These are phyloP conservation scores for Phellopilus nigrolimitatus DNA, from an alignment of 1,284 basidiomycete genomes.

Conservation along the genomic window DNA sequence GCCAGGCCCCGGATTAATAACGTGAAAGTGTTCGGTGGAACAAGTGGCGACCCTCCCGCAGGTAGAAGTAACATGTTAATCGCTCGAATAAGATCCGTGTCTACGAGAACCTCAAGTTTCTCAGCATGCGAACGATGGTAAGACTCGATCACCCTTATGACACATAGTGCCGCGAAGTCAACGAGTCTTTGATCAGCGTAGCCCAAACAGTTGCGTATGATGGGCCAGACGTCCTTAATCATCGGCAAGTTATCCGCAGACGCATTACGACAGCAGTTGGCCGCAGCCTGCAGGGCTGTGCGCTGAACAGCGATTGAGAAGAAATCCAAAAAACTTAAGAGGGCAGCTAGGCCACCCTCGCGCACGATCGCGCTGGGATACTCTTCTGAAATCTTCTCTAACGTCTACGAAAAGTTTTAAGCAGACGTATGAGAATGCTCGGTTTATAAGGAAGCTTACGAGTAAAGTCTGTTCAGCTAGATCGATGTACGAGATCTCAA, in stretches of 20 bases:
- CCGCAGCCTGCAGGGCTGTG: conserved; percentile 91
- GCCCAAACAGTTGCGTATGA: conserved; percentile 83
- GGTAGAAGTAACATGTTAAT: conserved; percentile 84
- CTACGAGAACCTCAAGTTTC: conserved; percentile 82
- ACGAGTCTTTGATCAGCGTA: conserved; percentile 93
- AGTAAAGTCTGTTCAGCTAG: conserved; percentile 94
- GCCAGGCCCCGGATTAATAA: conserved; percentile 83
- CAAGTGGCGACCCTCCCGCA: conserved; percentile 78
- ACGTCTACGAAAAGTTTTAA: conserved; percentile 55
- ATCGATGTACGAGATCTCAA: conserved; percentile 95
- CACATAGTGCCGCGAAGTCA: conserved; percentile 88
- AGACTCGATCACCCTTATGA: conserved; percentile 88
- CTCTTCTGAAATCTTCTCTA: conserved; percentile 96
- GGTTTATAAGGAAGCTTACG: conserved; percentile 49
- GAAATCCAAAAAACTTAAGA: conserved; percentile 93
- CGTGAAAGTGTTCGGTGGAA: conserved; percentile 84
- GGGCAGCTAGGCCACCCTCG: conserved; percentile 86
- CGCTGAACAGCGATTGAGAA: conserved; percentile 96
- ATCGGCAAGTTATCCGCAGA: conserved; percentile 82
- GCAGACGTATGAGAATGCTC: conserved; percentile 20
- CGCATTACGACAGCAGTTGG: conserved; percentile 91
- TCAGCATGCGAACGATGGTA: conserved; percentile 81
- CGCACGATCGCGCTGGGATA: conserved; percentile 91
- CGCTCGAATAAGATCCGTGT: conserved; percentile 76
- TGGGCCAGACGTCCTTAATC: conserved; percentile 87